Evolutionary conservation across 2,329 filamentous ascomycete genomes (phyloP).

Genomic region (Metarhizium guizhouense): DNA sequence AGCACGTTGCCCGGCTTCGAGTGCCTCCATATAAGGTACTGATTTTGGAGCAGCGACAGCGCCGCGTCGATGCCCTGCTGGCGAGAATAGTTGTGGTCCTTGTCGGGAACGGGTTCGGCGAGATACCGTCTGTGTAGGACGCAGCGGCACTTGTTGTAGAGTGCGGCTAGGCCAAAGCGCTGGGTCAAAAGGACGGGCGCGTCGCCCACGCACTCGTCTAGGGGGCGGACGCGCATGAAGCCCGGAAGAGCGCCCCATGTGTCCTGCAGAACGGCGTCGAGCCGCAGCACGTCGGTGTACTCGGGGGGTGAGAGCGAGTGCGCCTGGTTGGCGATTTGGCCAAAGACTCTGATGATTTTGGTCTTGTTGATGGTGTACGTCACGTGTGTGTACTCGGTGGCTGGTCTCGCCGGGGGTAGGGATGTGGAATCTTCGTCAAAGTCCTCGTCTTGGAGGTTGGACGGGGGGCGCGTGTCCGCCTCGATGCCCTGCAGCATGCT

Average conservation of each 20-base stretch:
- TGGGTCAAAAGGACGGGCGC: constrained; percentile 38
- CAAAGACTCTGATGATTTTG: constrained; percentile 37
- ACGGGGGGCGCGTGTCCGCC: constrained; percentile 51
- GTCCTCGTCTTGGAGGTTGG: constrained; percentile 57
- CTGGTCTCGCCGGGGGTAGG: constrained; percentile 47
- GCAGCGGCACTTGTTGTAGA: constrained; percentile 47
- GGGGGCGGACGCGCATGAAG: constrained; percentile 34
- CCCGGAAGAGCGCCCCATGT: constrained; percentile 35
- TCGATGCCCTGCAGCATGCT: constrained; percentile 56
- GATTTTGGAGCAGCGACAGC: constrained; percentile 36
- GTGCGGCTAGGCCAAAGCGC: constrained; percentile 40
- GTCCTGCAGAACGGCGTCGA: constrained; percentile 37
- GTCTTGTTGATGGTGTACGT: constrained; percentile 46
- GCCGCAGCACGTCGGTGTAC: constrained; percentile 39
- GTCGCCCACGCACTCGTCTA: constrained; percentile 39
- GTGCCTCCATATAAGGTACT: constrained; percentile 37
- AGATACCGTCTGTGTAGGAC: constrained; percentile 48
- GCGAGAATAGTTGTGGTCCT: constrained; percentile 43
- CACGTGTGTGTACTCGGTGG: constrained; percentile 50
- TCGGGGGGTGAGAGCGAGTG: constrained; percentile 36
- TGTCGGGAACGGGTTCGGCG: constrained; percentile 28
- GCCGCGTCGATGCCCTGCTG: constrained; percentile 41
- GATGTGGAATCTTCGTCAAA: constrained; percentile 46
- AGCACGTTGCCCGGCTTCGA: constrained; percentile 45
- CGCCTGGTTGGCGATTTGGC: constrained; percentile 38